phyloP scores from a whole-genome alignment of 306 rosid species.

The Alnus rubra region DNA sequence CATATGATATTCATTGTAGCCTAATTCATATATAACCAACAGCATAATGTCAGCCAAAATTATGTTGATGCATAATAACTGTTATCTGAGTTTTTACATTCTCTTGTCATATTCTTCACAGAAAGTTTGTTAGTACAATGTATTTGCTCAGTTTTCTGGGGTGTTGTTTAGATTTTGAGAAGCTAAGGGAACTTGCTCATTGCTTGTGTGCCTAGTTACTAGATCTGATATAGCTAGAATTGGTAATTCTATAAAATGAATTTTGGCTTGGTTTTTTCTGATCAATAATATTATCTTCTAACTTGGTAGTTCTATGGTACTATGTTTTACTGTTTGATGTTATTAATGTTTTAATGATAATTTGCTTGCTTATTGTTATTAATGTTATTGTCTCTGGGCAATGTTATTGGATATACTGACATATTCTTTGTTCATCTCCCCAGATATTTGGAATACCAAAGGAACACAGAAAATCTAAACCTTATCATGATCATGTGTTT shows the following conservation, averaged over 20 bases:
- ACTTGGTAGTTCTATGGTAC: not conserved
- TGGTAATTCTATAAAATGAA: not conserved
- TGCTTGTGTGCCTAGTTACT: not conserved
- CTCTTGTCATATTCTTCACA: not conserved
- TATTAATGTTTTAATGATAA: not conserved
- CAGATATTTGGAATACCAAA: constrained; percentile 93
- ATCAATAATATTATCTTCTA: not conserved
- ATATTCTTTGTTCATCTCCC: constrained; percentile 8
- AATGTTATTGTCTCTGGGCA: no score
- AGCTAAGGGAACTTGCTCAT: not conserved
- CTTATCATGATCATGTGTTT: constrained; percentile 89
- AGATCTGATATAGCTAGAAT: not conserved
- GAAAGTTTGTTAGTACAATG: not conserved
- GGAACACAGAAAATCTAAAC: constrained; percentile 80
- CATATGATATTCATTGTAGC: not conserved
- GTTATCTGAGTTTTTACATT: not conserved
- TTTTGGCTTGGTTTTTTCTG: not conserved
- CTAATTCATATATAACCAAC: not conserved
- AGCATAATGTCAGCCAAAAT: not conserved
- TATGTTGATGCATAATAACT: not conserved
- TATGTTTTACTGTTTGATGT: not conserved
- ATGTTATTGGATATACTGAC: not conserved
- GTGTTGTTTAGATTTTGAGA: not conserved
- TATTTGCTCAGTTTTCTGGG: not conserved
- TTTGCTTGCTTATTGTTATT: no score